A percentile compares a stretch with the other conserved stretches of the same genome.
These are phyloP conservation scores for Aspergillus ochraceoroseus DNA, from an alignment of 2,329 filamentous ascomycete genomes.

Conservation along the genomic window DNA sequence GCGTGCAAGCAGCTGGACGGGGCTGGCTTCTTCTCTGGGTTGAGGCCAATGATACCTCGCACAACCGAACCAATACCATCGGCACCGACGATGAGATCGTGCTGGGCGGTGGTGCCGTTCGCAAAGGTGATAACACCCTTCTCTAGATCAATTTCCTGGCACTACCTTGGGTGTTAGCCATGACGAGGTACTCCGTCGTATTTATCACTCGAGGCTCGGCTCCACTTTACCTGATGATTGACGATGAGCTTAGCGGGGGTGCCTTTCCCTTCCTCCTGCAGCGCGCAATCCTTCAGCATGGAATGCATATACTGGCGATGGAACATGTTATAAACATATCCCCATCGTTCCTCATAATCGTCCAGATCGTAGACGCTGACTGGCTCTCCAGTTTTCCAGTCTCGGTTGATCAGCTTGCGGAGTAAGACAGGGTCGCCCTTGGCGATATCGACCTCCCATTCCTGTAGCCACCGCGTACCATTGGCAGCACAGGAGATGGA, in stretches of 20 bases:
- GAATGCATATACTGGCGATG: slow-evolving; percentile 64
- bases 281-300: slow-evolving; percentile 59
- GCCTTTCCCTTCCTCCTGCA: slow-evolving; percentile 51
- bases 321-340: slow-evolving; percentile 65
- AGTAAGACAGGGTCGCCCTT: slow-evolving; percentile 63
- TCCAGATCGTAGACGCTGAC: slow-evolving; percentile 59
- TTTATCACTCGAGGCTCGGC: neutral
- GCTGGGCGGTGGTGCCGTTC: slow-evolving; percentile 48
- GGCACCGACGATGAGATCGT: slow-evolving; percentile 60
- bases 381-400: slow-evolving; percentile 65
- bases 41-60: slow-evolving; percentile 59
- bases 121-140: slow-evolving; percentile 50
- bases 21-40: slow-evolving; percentile 55
- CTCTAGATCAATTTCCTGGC: slow-evolving; percentile 51
- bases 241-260: slow-evolving; percentile 51
- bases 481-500: slow-evolving; percentile 66
- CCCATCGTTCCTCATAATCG: slow-evolving; percentile 63
- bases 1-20: slow-evolving; percentile 60
- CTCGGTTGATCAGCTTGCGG: slow-evolving; percentile 62
- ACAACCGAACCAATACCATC: slow-evolving; percentile 65
- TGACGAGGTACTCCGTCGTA: neutral
- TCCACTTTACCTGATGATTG: slow-evolving; percentile 48
- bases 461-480: slow-evolving; percentile 63
- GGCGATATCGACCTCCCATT: slow-evolving; percentile 61
- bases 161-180: slow-evolving; percentile 28